Evolutionary conservation across 331 rosid species (phyloP).

Genomic region (Acacia concinna): DNA sequence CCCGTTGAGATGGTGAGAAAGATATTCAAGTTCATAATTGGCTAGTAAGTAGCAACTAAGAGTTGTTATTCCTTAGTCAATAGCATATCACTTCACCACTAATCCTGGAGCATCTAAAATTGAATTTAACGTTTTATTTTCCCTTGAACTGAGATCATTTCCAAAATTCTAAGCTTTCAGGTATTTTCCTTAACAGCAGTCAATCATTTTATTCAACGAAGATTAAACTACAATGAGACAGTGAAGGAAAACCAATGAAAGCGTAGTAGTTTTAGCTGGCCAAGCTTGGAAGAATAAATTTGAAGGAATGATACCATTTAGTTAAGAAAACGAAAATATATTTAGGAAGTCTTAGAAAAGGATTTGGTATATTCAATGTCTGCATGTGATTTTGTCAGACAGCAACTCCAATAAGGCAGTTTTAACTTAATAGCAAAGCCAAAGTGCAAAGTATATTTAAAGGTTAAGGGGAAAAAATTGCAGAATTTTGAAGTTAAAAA

Average conservation of each 20-base stretch:
- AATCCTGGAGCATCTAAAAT: conserved; percentile 3
- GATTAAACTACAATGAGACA: not conserved
- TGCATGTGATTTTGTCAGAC: not conserved
- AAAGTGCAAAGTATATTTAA: conserved; percentile 5
- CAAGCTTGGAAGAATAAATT: not conserved
- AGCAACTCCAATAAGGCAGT: not conserved
- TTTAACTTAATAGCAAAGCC: not conserved
- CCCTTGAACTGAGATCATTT: not conserved
- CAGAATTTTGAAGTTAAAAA: conserved; percentile 27
- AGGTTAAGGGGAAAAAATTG: conserved; percentile 8
- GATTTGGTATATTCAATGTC: not conserved
- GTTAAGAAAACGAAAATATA: not conserved
- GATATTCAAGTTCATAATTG: conserved; percentile 19
- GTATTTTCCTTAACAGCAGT: not conserved
- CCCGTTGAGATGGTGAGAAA: not conserved
- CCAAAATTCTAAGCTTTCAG: not conserved
- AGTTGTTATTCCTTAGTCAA: not conserved
- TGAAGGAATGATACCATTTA: not conserved
- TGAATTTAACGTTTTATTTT: not conserved
- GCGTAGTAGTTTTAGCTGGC: not conserved
- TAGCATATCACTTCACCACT: conserved; percentile 1
- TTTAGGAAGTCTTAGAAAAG: not conserved
- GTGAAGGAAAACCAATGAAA: not conserved
- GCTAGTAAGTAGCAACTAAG: conserved; percentile 14
- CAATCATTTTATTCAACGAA: not conserved